These are phyloP conservation scores for Diplodia corticola DNA, from an alignment of 2,329 filamentous ascomycete genomes.

Conservation along the genomic window DNA sequence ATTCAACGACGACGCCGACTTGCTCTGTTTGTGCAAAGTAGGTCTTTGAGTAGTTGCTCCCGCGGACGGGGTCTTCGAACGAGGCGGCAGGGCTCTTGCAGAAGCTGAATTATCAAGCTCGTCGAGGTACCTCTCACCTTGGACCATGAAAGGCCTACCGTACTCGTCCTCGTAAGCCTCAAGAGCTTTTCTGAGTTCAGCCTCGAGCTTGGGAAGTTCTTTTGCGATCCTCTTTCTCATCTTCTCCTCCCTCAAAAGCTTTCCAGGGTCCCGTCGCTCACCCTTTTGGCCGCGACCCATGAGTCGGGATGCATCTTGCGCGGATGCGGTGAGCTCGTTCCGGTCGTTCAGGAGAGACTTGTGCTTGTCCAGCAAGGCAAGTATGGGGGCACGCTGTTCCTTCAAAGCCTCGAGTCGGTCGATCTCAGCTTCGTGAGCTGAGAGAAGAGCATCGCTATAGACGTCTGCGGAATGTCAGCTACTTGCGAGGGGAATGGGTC, in stretches of 20 bases:
- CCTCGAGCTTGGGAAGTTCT: slow-evolving; percentile 87
- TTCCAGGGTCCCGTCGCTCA: slow-evolving; percentile 90
- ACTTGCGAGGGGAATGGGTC: not conserved
- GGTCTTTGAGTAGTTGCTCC: slow-evolving; percentile 20
- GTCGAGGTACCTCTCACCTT: slow-evolving; percentile 88
- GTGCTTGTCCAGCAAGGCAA: slow-evolving; percentile 82
- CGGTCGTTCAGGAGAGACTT: slow-evolving; percentile 80
- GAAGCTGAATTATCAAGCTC: slow-evolving; percentile 67
- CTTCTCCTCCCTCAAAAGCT: slow-evolving; percentile 93
- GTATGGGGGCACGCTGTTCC: slow-evolving; percentile 82
- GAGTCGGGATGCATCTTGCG: slow-evolving; percentile 89
- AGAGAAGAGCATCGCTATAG: slow-evolving; percentile 91
- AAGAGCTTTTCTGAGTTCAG: slow-evolving; percentile 78
- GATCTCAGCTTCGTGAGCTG: slow-evolving; percentile 93
- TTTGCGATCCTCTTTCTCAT: slow-evolving; percentile 97
- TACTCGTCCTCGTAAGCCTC: slow-evolving; percentile 93
- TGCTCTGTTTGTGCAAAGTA: slow-evolving; percentile 35
- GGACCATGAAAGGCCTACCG: slow-evolving; percentile 87
- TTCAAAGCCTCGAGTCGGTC: slow-evolving; percentile 74
- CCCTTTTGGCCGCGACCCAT: slow-evolving; percentile 91
- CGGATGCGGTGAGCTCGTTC: slow-evolving; percentile 83
- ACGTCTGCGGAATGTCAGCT: slow-evolving; percentile 60
- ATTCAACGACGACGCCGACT: slow-evolving; percentile 30
- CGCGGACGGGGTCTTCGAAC: slow-evolving; percentile 73
- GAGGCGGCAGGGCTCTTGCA: slow-evolving; percentile 60